Evolutionary conservation across 2,329 filamentous ascomycete species (phyloP), one percentile per base, ranked within the genome.

Genomic region (Tolypocladium capitatum): DNA sequence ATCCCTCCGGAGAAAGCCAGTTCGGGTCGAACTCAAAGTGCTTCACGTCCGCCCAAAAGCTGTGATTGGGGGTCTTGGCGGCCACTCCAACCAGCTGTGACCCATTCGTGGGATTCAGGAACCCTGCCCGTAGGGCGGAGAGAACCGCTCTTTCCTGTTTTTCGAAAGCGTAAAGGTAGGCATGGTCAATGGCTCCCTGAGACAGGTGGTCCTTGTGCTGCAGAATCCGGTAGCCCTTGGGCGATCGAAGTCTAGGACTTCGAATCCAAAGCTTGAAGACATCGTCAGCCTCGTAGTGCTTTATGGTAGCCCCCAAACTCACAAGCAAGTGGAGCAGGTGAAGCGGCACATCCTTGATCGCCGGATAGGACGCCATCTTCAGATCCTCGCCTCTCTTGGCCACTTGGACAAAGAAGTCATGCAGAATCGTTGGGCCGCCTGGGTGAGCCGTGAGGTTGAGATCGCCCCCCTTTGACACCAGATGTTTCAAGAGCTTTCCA

Each of bases 11-110:
- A 14, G 44, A 36, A 8, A 43, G 30, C 13, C 45, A 53, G 8
- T 40, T 8, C 11, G 51, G 45, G 10, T 49, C 14, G 9, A 53
- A 53, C 2, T 30, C 9, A 7, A 53, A 24, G 1, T 28, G n/a
- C 4, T 9, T 16, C 31, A 28, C n/a, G 6, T 43, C 44, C 1
- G 27, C 18, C 30, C 21, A 36, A 20, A 47, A 14, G n/a, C 5
- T 20, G 10, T 27, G 40, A 7, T 24, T 43, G 6, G 16, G 20
- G 1, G 7, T 4, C n/a, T 13, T 3, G 16, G 30, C 5, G 2
- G 40, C 38, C 8, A 28, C 3, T 18, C 7, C 30, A 20, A 30
- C 5, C 34, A 34, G 48, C 43, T 35, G 47, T 27, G 33, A 38
- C 16, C 5, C 16, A 11, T 31, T 49, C 30, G 24, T 10, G 14